These are phyloP conservation scores for Sclerotinia nivalis DNA, from an alignment of 2,329 filamentous ascomycete species.

Conservation along the genomic window DNA sequence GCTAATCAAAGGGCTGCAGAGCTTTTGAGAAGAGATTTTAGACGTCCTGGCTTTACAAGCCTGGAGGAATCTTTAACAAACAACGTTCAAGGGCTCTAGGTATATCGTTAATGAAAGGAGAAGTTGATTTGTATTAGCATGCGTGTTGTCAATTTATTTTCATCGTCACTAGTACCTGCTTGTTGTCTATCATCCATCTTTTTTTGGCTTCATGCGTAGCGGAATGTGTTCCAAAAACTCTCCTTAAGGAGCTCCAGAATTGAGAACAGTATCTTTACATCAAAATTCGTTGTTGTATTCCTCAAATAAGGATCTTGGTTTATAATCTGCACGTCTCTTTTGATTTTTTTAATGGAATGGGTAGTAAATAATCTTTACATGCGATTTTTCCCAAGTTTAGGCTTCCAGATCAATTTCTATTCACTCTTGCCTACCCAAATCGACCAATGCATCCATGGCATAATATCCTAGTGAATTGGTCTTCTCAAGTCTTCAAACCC, in stretches of 20 bases:
- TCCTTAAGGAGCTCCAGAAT: neutral
- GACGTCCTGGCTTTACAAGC: slow-evolving; percentile 17
- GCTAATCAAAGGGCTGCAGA: slow-evolving; percentile 29
- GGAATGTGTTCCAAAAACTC: neutral
- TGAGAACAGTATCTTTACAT: neutral
- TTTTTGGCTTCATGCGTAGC: neutral
- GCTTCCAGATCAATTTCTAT: no score
- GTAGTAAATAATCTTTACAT: no score
- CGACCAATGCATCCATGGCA: no score
- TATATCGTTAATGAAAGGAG: neutral
- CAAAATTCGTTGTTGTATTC: no score
- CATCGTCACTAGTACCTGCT: no score
- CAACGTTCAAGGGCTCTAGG: slow-evolving; percentile 12
- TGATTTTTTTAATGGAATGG: no score
- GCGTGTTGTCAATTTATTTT: neutral
- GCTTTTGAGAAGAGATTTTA: slow-evolving; percentile 29
- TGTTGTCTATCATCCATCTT: neutral
- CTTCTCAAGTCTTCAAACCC: no score
- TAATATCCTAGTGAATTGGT: no score
- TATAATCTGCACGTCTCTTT: no score
- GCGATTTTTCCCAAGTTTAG: no score
- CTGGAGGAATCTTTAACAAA: slow-evolving; percentile 21
- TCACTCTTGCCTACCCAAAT: no score
- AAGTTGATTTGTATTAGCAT: neutral
- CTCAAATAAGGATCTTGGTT: neutral